A percentile compares a stretch with the other conserved stretches of the same genome.
phyloP scores from a whole-genome alignment of 176 grass and related monocot species.

The Zea mays region DNA sequence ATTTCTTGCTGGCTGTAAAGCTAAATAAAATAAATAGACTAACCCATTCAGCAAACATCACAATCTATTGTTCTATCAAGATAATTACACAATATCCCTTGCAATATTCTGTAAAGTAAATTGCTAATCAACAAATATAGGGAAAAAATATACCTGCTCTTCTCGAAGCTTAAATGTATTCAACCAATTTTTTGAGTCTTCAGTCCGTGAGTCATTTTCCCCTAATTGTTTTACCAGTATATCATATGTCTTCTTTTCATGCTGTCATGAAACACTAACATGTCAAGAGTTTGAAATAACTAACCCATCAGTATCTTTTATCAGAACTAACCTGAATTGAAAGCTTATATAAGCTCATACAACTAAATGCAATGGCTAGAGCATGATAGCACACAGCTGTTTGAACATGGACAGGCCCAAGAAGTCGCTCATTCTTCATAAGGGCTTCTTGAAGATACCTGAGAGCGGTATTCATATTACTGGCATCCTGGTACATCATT shows the following conservation, averaged over 20 bases:
- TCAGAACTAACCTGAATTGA: constrained; percentile 73
- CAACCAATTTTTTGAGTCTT: constrained; percentile 94
- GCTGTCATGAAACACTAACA: constrained; percentile 52
- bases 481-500: constrained; percentile 97
- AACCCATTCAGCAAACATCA: not conserved
- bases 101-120: not conserved
- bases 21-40: not conserved
- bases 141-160: constrained; percentile 73
- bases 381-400: constrained; percentile 98
- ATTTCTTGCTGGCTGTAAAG: no score
- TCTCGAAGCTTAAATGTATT: constrained; percentile 76
- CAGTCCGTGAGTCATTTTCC: constrained; percentile 76
- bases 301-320: not conserved
- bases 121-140: not conserved
- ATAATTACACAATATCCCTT: not conserved
- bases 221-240: constrained; percentile 91
- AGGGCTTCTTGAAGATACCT: constrained; percentile 94
- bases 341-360: constrained; percentile 92
- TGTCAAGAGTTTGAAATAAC: constrained; percentile 10
- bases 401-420: constrained; percentile 90
- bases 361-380: constrained; percentile 88
- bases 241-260: constrained; percentile 86
- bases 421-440: constrained; percentile 81
- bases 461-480: constrained; percentile 84
- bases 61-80: not conserved